Evolutionary conservation across 1,284 basidiomycete species (phyloP), one percentile per base, ranked within the genome.

Genomic region (Sanguinoderma infundibulare): DNA sequence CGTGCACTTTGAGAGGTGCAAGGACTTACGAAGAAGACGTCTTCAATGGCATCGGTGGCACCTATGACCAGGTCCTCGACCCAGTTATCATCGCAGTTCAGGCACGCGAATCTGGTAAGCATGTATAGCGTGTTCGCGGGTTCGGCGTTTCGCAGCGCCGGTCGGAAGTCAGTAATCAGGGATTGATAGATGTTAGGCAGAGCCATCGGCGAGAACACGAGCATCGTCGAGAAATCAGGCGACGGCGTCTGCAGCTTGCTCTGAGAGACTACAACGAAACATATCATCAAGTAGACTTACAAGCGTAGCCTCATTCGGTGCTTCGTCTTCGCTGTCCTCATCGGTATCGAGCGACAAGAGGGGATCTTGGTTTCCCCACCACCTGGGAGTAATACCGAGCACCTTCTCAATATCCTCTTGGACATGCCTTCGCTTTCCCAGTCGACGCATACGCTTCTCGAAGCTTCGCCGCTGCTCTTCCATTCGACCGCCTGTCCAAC

Each of bases 31-130:
- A 96, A 97, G 66, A 98, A 91, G 17, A 86, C 87, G 56, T 94
- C 91, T 76, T 99, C 96, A 49, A 99, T 96, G 36, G 89, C 82
- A 73, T 98, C 95, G 32, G 96, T 91, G 0, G 95, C 93, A 14
- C 93, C 92, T 40, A 96, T 86, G 55, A 98, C 84, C 50, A 99
- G 81, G 72, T 97, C 95, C 74, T 98, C 96, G 26, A 98, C 80
- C 91, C 96, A 95, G 5, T 84, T 85, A 68, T 92, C 89, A 74
- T 95, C 94, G 70, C 94, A 95, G 17, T 87, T 89, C 57, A 95
- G 78, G 67, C 88, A 89, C 26, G 95, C 95, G 75, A 96, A 97
- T 49, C 93, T 86, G n/a, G 92, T 87, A 49, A 95, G 83, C 76
- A 94, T 85, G 73, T 92, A 96, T 53, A 95, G 77, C 20, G 86